Percentiles rank a stretch among this genome's conserved stretches.
These are phyloP conservation scores for Fusarium hainanense DNA, from an alignment of 2,329 filamentous ascomycete species.

Conservation along the genomic window DNA sequence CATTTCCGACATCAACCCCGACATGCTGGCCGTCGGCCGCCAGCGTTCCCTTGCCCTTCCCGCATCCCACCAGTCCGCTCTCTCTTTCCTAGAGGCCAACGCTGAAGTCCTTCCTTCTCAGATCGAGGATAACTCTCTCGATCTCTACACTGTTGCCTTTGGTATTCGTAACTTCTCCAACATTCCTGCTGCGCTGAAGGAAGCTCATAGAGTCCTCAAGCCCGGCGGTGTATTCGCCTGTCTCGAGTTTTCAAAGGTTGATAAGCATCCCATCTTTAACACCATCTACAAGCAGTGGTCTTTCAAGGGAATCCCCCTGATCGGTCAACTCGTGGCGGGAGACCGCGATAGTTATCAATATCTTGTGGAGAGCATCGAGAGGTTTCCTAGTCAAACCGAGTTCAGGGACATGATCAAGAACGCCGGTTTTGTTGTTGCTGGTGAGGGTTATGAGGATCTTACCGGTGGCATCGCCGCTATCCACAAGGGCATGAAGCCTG, in stretches of 20 bases:
- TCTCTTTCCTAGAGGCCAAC: slow-evolving; percentile 88
- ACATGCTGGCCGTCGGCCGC: slow-evolving; percentile 90
- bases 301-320: slow-evolving; percentile 91
- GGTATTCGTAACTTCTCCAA: slow-evolving; percentile 98
- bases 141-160: slow-evolving; percentile 97
- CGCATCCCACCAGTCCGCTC: slow-evolving; percentile 65
- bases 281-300: slow-evolving; percentile 95
- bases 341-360: slow-evolving; percentile 98
- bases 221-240: slow-evolving; percentile 97
- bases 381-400: slow-evolving; percentile 86
- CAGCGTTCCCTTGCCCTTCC: slow-evolving; percentile 75
- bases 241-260: slow-evolving; percentile 89
- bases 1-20: slow-evolving; percentile 94
- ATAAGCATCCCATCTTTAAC: slow-evolving; percentile 81
- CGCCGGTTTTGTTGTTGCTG: slow-evolving; percentile 87
- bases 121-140: slow-evolving; percentile 78
- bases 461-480: slow-evolving; percentile 94
- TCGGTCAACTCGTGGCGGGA: slow-evolving; percentile 93
- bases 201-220: slow-evolving; percentile 89
- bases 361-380: slow-evolving; percentile 96
- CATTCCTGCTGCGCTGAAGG: slow-evolving; percentile 82
- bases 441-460: slow-evolving; percentile 86
- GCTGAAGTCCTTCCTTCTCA: slow-evolving; percentile 76
- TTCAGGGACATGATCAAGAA: slow-evolving; percentile 85
- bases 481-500: slow-evolving; percentile 93